A percentile compares a stretch with the other conserved stretches of the same genome.
phyloP scores from a whole-genome alignment of 441 rosid species.

The Geranium incanum region DNA sequence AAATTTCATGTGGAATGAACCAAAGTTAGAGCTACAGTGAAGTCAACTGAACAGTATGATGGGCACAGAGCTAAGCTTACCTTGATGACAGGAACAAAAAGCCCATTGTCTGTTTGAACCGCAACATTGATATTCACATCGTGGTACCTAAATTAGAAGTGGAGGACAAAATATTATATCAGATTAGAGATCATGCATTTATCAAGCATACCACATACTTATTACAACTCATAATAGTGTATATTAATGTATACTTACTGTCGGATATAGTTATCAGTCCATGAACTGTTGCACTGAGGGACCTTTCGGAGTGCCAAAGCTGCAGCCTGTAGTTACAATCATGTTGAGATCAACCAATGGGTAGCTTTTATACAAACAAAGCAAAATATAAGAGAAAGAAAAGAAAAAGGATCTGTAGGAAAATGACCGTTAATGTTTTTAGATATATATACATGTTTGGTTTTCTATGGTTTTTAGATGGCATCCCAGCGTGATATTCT shows the following conservation, averaged over 20 bases:
- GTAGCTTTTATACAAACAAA: constrained; percentile 1
- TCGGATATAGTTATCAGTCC: constrained; percentile 85
- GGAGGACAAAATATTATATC: constrained; percentile 13
- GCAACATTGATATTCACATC: constrained; percentile 77
- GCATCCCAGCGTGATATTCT: neutral
- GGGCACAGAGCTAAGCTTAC: constrained; percentile 29
- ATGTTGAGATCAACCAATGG: constrained; percentile 10
- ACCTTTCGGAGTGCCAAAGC: constrained; percentile 84
- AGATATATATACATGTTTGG: neutral
- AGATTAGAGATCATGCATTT: neutral
- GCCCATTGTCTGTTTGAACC: constrained; percentile 86
- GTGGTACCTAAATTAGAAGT: constrained; percentile 42
- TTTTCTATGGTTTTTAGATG: neutral
- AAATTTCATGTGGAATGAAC: constrained; percentile 20
- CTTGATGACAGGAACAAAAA: constrained; percentile 77
- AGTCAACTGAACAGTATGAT: constrained; percentile 1
- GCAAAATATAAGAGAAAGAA: neutral
- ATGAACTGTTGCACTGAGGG: constrained; percentile 96
- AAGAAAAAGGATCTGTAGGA: neutral
- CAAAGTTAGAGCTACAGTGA: neutral
- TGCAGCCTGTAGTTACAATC: constrained; percentile 57
- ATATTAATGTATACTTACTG: constrained; percentile 49
- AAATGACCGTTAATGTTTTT: neutral
- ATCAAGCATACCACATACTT: neutral
- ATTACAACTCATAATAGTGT: neutral